phyloP scores from a whole-genome alignment of 768 basidiomycete species.

The Mycena amicta region DNA sequence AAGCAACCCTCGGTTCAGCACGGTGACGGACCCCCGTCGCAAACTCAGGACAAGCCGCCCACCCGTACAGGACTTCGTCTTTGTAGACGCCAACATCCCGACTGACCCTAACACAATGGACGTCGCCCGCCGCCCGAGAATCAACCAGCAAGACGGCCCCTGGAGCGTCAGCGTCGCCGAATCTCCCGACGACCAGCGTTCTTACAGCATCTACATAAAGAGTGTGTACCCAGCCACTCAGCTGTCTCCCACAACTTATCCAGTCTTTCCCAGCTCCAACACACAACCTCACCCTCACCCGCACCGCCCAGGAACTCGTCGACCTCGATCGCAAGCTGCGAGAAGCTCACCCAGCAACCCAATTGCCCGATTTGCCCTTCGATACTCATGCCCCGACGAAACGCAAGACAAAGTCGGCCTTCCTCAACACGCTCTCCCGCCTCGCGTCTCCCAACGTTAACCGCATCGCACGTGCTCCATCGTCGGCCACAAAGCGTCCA shows the following conservation, averaged over 20 bases:
- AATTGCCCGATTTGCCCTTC: slow-evolving; percentile 64
- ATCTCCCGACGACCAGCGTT: slow-evolving; percentile 70
- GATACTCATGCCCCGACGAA: slow-evolving; percentile 59
- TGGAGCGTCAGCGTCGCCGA: slow-evolving; percentile 91
- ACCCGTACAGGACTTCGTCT: slow-evolving; percentile 19
- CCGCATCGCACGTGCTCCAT: slow-evolving; percentile 50
- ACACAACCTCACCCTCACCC: slow-evolving; percentile 85
- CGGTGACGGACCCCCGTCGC: slow-evolving; percentile 19
- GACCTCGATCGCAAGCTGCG: slow-evolving; percentile 84
- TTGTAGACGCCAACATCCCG: slow-evolving; percentile 44
- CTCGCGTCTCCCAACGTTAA: slow-evolving; percentile 71
- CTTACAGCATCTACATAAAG: slow-evolving; percentile 87
- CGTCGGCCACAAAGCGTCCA: slow-evolving; percentile 38
- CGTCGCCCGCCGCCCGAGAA: slow-evolving; percentile 53
- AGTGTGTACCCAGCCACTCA: slow-evolving; percentile 55
- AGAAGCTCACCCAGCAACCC: slow-evolving; percentile 58
- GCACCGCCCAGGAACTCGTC: slow-evolving; percentile 73
- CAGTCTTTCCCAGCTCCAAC: slow-evolving; percentile 66
- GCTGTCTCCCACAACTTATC: slow-evolving; percentile 16
- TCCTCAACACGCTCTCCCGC: slow-evolving; percentile 84
- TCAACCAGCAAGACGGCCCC: slow-evolving; percentile 77
- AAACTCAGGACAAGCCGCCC: slow-evolving; percentile 12
- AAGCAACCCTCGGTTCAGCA: slow-evolving; percentile 13
- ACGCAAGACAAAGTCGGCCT: slow-evolving; percentile 68
- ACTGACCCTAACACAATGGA: slow-evolving; percentile 45